These are phyloP conservation scores for Boletus fagicola DNA, from an alignment of 768 basidiomycete genomes.

Conservation along the genomic window DNA sequence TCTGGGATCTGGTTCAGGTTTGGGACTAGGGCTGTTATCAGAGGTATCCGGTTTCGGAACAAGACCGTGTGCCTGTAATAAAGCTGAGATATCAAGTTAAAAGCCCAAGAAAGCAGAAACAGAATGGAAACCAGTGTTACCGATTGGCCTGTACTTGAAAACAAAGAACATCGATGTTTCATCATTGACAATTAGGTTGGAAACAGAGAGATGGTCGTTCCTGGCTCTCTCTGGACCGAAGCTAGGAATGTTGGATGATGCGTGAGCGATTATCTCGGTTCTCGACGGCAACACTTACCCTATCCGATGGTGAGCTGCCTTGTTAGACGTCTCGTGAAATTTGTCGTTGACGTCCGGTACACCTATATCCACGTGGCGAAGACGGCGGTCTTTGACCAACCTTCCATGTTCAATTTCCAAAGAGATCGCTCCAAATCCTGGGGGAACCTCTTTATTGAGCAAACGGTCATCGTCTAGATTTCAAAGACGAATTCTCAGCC, in stretches of 20 bases:
- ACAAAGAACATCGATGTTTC: not conserved
- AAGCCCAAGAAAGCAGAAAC: no score
- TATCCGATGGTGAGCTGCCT: not conserved
- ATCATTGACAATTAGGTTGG: not conserved
- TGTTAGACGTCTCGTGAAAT: not conserved
- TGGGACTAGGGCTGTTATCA: not conserved
- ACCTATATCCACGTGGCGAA: not conserved
- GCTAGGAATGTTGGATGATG: not conserved
- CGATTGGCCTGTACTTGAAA: not conserved
- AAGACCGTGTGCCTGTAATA: not conserved
- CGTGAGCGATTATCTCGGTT: no score
- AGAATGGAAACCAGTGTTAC: not conserved
- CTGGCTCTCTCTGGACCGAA: not conserved
- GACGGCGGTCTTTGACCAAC: not conserved
- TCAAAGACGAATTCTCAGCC: not conserved
- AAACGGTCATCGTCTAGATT: not conserved
- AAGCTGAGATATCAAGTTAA: not conserved
- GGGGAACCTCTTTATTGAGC: not conserved
- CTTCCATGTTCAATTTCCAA: not conserved
- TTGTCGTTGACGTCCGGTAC: not conserved
- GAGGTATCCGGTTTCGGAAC: not conserved
- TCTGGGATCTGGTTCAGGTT: not conserved
- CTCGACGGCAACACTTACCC: not conserved
- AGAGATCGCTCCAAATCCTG: not conserved
- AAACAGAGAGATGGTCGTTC: not conserved